These are phyloP conservation scores for Viola pubescens DNA, from an alignment of 441 rosid species.

Conservation along the genomic window DNA sequence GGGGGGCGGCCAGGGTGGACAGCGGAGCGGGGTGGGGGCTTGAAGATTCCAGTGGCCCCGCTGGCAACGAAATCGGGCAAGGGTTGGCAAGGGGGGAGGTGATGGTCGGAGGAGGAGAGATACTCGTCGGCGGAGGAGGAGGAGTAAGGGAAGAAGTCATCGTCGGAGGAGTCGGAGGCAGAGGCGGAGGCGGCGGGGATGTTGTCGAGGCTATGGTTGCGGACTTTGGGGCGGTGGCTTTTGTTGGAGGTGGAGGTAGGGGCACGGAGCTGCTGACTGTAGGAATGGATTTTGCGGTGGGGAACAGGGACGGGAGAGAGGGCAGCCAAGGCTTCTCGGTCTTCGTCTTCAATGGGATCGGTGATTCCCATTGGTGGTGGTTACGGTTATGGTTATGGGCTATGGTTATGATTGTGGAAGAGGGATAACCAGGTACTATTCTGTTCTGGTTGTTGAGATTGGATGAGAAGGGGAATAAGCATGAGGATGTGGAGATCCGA, in stretches of 20 bases:
- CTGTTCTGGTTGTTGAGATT: too few species aligned
- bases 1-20: constrained; percentile 86
- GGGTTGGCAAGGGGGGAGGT: constrained; percentile 29
- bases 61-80: constrained; percentile 53
- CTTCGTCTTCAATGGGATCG: constrained; percentile 36
- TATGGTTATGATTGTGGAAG: too few species aligned
- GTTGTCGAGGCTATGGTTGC: constrained; percentile 78
- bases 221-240: constrained; percentile 27
- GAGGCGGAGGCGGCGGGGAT: constrained; percentile 26
- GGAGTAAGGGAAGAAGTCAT: constrained; percentile 42
- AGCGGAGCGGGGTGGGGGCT: constrained; percentile 59
- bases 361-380: constrained; percentile 4
- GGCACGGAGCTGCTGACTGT: constrained; percentile 66
- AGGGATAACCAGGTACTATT: too few species aligned
- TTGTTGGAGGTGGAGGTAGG: constrained; percentile 16
- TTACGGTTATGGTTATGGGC: background rate
- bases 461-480: too few species aligned
- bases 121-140: constrained; percentile 10
- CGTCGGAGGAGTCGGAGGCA: constrained; percentile 37
- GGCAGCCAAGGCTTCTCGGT: constrained; percentile 41
- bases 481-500: too few species aligned
- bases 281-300: constrained; percentile 48
- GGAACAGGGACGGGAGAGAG: constrained; percentile 39
- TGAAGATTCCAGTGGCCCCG: constrained; percentile 60
- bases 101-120: constrained; percentile 16